Percentiles rank a stretch among this genome's conserved stretches.
phyloP scores from a whole-genome alignment of 2,329 filamentous ascomycete genomes.

The Leptographium lundbergii region DNA sequence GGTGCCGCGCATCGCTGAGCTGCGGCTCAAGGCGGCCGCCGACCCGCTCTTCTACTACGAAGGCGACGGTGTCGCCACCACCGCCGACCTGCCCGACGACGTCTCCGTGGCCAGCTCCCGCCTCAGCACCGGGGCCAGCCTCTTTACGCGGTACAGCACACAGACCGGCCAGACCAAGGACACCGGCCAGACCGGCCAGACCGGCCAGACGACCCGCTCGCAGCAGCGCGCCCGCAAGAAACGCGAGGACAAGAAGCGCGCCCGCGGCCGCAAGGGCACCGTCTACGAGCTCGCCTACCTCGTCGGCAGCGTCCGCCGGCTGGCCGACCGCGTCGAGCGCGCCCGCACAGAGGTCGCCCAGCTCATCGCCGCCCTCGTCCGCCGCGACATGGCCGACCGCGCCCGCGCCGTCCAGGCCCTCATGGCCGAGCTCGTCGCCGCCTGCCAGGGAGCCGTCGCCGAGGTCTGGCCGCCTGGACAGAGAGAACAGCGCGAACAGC shows the following conservation, averaged over 20 bases:
- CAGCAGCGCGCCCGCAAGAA: slow-evolving; percentile 66
- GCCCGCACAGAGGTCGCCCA: slow-evolving; percentile 59
- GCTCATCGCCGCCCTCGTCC: slow-evolving; percentile 63
- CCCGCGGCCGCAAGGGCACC: slow-evolving; percentile 86
- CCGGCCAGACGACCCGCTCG: slow-evolving; percentile 8
- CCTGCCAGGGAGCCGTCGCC: slow-evolving; percentile 51
- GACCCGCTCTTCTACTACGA: slow-evolving; percentile 87
- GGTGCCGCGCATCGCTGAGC: slow-evolving; percentile 70
- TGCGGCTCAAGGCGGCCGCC: slow-evolving; percentile 66
- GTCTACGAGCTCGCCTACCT: slow-evolving; percentile 98
- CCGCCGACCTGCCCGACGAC: too few relatives aligned
- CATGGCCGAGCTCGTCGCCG: slow-evolving; percentile 60
- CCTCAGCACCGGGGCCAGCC: slow-evolving; percentile 66
- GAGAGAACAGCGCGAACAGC: too few relatives aligned
- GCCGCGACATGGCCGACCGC: slow-evolving; percentile 77
- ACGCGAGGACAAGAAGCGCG: slow-evolving; percentile 88
- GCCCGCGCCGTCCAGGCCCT: slow-evolving; percentile 65
- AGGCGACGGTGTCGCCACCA: too few relatives aligned
- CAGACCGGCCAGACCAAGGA: slow-evolving; percentile 21
- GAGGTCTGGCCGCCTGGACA: slow-evolving; percentile 53
- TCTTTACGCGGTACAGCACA: slow-evolving; percentile 83
- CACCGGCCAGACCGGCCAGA: slow-evolving; percentile 9
- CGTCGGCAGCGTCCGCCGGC: slow-evolving; percentile 69
- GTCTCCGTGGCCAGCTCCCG: slow-evolving; percentile 76
- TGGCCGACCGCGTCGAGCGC: slow-evolving; percentile 71